These are phyloP conservation scores for Trametes cinnabarina DNA, from an alignment of 768 basidiomycete species.

Conservation along the genomic window DNA sequence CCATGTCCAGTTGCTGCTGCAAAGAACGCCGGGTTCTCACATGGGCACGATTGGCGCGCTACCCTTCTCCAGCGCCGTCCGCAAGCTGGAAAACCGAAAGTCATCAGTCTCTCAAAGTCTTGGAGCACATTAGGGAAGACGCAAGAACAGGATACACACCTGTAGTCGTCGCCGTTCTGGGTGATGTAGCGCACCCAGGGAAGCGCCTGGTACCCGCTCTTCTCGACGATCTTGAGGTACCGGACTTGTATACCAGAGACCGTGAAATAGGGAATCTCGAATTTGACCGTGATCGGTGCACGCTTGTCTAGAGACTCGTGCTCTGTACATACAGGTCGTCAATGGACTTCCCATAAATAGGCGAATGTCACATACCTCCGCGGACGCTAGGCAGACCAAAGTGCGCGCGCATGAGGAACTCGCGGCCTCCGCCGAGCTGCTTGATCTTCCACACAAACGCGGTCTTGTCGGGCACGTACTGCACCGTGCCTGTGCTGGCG, in stretches of 20 bases:
- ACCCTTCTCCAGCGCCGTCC: conserved; percentile 74
- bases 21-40: conserved; percentile 12
- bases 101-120: not conserved
- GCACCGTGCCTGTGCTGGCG: conserved; percentile 91
- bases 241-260: conserved; percentile 97
- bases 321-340: conserved; percentile 33
- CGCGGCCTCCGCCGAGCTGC: conserved; percentile 92
- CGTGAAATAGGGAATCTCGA: conserved; percentile 98
- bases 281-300: conserved; percentile 94
- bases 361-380: conserved; percentile 56
- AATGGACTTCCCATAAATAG: too few species aligned
- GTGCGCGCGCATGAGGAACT: conserved; percentile 96
- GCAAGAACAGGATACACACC: conserved; percentile 41
- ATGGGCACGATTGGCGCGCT: conserved; percentile 56
- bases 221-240: conserved; percentile 98
- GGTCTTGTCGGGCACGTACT: conserved; percentile 97
- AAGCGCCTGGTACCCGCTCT: conserved; percentile 93
- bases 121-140: too few species aligned
- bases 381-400: conserved; percentile 94
- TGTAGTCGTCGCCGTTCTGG: conserved; percentile 89
- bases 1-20: too few species aligned
- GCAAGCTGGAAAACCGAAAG: conserved; percentile 44
- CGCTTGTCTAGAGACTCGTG: conserved; percentile 79
- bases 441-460: conserved; percentile 99
- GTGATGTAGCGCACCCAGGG: conserved; percentile 97